Conservation (phyloP, 1,284 basidiomycete species). For the Ganoderma multipileum region DNA sequence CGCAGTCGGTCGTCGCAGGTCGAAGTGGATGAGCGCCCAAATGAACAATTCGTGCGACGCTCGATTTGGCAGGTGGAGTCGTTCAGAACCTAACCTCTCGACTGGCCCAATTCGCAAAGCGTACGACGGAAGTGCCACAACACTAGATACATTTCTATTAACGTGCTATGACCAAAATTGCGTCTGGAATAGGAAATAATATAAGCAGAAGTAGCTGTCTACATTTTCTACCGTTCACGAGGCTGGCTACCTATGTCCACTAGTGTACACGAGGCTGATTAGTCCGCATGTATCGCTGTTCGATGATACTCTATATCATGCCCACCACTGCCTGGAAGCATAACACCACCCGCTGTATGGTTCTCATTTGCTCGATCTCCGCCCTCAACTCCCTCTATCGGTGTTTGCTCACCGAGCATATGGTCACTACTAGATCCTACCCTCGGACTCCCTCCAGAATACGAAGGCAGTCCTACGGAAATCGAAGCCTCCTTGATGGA, state of each 20-base stretch:
- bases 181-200: neutral
- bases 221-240: neutral
- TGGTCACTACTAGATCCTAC: constrained; percentile 1
- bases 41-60: constrained; percentile 17
- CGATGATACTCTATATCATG: constrained; percentile 5
- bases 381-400: constrained; percentile 14
- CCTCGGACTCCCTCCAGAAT: neutral
- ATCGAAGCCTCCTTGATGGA: neutral
- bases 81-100: neutral
- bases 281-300: neutral
- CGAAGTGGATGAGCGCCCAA: neutral
- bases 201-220: neutral
- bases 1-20: neutral
- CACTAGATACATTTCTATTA: neutral
- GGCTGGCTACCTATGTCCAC: neutral
- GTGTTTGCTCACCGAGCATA: constrained; percentile 9
- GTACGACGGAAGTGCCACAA: neutral
- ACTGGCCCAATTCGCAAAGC: neutral
- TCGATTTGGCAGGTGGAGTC: constrained; percentile 24
- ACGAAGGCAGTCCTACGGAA: neutral
- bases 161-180: neutral
- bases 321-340: constrained; percentile 18
- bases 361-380: constrained; percentile 19
- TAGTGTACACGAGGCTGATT: neutral
- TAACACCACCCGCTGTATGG: constrained; percentile 11